phyloP scores from a whole-genome alignment of 1,284 basidiomycete species.

The Trametes versicolor region DNA sequence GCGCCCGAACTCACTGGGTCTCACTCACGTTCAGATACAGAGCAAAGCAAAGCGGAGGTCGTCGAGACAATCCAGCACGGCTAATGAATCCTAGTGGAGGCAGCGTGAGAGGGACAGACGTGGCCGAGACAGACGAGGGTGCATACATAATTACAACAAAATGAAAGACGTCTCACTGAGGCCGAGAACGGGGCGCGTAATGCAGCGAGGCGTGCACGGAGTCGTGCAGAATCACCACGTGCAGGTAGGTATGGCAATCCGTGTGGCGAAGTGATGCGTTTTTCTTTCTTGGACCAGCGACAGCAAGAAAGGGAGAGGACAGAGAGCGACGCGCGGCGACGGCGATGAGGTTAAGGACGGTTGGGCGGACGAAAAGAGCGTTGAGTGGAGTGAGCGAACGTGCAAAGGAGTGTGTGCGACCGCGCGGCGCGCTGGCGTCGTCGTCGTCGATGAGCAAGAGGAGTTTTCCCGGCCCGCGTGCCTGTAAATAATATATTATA shows the following conservation, averaged over 20 bases:
- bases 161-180: constrained; percentile 24
- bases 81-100: constrained; percentile 29
- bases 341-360: constrained; percentile 16
- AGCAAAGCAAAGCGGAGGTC: constrained; percentile 24
- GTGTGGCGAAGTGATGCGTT: constrained; percentile 21
- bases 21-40: constrained; percentile 26
- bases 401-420: constrained; percentile 31
- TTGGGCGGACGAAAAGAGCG: constrained; percentile 17
- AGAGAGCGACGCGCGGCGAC: constrained; percentile 8
- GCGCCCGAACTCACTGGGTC: constrained; percentile 4
- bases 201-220: constrained; percentile 27
- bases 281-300: constrained; percentile 8
- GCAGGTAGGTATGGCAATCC: constrained; percentile 38
- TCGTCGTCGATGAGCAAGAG: constrained; percentile 22
- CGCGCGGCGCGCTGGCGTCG: constrained; percentile 29
- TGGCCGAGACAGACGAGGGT: constrained; percentile 15
- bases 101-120: constrained; percentile 17
- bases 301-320: constrained; percentile 5
- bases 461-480: constrained; percentile 19
- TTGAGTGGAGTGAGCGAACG: constrained; percentile 26
- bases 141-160: constrained; percentile 34
- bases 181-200: constrained; percentile 24
- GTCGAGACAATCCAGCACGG: constrained; percentile 28
- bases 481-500: constrained; percentile 21
- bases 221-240: constrained; percentile 40